These are phyloP conservation scores for Arthrocladium fulminans DNA, from an alignment of 2,329 filamentous ascomycete species.

Conservation along the genomic window DNA sequence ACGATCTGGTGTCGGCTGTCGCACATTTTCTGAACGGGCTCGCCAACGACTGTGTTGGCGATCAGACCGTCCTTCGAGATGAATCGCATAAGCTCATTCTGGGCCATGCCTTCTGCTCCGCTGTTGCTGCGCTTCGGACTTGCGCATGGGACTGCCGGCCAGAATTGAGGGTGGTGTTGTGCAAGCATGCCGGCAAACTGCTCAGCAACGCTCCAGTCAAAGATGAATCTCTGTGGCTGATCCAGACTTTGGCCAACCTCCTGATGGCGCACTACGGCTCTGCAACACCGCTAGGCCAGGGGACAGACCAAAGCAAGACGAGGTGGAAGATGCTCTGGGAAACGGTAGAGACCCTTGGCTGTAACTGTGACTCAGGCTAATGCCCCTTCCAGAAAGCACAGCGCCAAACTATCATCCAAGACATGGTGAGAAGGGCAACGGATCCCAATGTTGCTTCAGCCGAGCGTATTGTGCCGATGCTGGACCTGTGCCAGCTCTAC, in stretches of 20 bases:
- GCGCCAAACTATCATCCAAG: neutral
- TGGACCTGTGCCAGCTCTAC: constrained; percentile 4
- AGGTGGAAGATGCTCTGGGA: constrained; percentile 7
- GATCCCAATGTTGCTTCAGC: constrained; percentile 1
- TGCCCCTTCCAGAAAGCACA: neutral
- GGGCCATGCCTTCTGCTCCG: constrained; percentile 4
- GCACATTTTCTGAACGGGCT: constrained; percentile 6
- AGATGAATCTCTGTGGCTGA: constrained; percentile 3
- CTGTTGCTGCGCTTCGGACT: constrained; percentile 1
- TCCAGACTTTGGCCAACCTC: constrained; percentile 2
- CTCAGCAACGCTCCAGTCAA: constrained; percentile 1
- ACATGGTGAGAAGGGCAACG: neutral
- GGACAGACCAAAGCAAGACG: constrained; percentile 1
- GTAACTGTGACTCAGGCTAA: neutral
- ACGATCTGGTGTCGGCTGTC: neutral
- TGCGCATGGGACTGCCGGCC: constrained; percentile 4
- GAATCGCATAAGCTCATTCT: neutral
- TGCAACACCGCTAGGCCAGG: constrained; percentile 3
- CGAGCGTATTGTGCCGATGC: constrained; percentile 3
- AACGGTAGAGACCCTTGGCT: neutral
- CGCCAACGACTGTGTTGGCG: constrained; percentile 3
- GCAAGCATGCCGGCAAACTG: constrained; percentile 4
- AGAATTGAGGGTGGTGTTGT: neutral
- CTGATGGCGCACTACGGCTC: constrained; percentile 1
- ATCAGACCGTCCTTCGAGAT: constrained; percentile 1